These are phyloP conservation scores for Yarrowia divulgata DNA, from an alignment of 805 yeast genomes.

Conservation along the genomic window DNA sequence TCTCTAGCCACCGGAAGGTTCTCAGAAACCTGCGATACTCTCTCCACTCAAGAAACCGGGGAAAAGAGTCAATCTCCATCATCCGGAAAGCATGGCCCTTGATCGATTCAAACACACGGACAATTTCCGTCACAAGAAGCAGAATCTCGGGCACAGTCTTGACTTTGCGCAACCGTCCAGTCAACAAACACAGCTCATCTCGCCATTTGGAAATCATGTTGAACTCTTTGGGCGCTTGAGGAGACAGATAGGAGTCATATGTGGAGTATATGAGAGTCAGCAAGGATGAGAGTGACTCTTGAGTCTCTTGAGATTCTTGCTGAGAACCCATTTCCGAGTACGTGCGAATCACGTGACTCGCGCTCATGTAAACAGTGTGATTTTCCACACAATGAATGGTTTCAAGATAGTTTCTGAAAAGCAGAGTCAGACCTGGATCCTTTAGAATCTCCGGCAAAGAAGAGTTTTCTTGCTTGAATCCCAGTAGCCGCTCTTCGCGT, in stretches of 20 bases:
- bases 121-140: constrained; percentile 49
- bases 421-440: constrained; percentile 75
- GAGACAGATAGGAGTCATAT: constrained; percentile 36
- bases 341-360: constrained; percentile 54
- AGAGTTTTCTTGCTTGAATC: not conserved
- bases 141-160: not conserved
- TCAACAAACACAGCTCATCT: constrained; percentile 7
- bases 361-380: constrained; percentile 67
- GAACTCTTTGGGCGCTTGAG: constrained; percentile 62
- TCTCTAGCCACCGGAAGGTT: constrained; percentile 22
- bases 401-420: constrained; percentile 67
- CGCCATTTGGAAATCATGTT: constrained; percentile 56
- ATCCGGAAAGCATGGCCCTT: constrained; percentile 24
- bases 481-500: constrained; percentile 1
- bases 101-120: constrained; percentile 1
- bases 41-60: constrained; percentile 13
- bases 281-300: not conserved
- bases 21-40: constrained; percentile 18
- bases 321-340: not conserved
- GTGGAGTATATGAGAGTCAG: not conserved
- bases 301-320: not conserved
- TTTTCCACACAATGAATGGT: constrained; percentile 73
- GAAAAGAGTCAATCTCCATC: constrained; percentile 38
- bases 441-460: constrained; percentile 50
- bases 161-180: not conserved